These are phyloP conservation scores for Botrytis paeoniae DNA, from an alignment of 2,329 filamentous ascomycete genomes.

Conservation along the genomic window DNA sequence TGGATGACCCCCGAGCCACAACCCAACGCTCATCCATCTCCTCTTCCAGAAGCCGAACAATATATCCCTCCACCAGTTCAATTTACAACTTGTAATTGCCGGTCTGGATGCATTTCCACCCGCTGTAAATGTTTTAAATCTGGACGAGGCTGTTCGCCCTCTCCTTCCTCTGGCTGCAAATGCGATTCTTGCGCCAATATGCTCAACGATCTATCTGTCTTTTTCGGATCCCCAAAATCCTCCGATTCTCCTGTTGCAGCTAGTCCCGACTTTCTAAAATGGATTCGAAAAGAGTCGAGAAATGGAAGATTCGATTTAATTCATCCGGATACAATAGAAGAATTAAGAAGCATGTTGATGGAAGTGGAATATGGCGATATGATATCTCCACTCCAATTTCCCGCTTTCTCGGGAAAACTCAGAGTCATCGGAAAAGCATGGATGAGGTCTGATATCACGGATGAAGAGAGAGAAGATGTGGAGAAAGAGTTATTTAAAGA, in stretches of 20 bases:
- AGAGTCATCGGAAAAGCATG: neutral
- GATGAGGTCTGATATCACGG: neutral
- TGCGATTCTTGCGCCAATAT: slow-evolving; percentile 14
- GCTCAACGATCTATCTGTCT: slow-evolving; percentile 2
- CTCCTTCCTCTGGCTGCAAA: neutral
- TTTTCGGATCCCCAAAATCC: neutral
- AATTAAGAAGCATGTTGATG: slow-evolving; percentile 11
- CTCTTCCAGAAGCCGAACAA: neutral
- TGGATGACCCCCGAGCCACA: neutral
- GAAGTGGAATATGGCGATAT: neutral
- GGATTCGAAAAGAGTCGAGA: slow-evolving; percentile 11
- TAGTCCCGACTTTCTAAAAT: slow-evolving; percentile 7
- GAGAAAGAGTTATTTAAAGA: neutral
- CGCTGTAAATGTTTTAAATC: slow-evolving; percentile 10
- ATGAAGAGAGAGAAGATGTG: neutral
- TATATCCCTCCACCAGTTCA: neutral
- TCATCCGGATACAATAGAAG: neutral
- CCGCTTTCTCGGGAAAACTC: neutral
- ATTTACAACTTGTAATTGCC: slow-evolving; percentile 7
- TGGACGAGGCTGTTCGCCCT: neutral
- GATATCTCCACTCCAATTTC: neutral
- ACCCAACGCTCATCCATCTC: neutral
- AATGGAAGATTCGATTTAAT: slow-evolving; percentile 5
- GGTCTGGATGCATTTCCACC: neutral
- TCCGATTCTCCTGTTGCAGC: neutral